A percentile compares a stretch with the other conserved stretches of the same genome.
These are phyloP conservation scores for Didymella keratinophila DNA, from an alignment of 2,329 filamentous ascomycete species.

Conservation along the genomic window DNA sequence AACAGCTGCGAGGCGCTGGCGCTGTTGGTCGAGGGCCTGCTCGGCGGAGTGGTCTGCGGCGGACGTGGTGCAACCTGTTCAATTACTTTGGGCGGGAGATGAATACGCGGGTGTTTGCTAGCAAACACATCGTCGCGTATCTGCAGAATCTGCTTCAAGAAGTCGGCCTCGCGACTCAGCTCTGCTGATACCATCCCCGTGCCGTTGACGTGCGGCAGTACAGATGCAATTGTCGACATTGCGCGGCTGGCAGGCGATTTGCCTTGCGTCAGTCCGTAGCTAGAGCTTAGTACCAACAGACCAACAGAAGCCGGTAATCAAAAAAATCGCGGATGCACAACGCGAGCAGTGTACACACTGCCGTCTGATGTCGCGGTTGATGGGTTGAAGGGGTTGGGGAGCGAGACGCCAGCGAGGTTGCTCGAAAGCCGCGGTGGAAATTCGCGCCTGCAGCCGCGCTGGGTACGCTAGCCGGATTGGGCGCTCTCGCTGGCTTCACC, in stretches of 20 bases:
- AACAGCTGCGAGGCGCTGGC: conserved; percentile 32
- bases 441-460: conserved; percentile 15
- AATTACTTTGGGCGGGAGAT: conserved; percentile 63
- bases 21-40: conserved; percentile 44
- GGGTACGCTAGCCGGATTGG: conserved; percentile 28
- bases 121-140: conserved; percentile 83
- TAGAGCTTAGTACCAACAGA: conserved; percentile 30
- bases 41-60: conserved; percentile 36
- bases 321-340: conserved; percentile 34
- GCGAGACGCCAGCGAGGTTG: conserved; percentile 24
- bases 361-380: conserved; percentile 31
- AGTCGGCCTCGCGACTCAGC: conserved; percentile 54
- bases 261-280: conserved; percentile 31
- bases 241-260: conserved; percentile 31
- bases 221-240: conserved; percentile 44
- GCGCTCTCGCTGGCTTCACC: conserved; percentile 17
- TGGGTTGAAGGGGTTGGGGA: conserved; percentile 33
- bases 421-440: conserved; percentile 19
- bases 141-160: conserved; percentile 79
- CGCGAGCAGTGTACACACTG: conserved; percentile 37
- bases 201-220: conserved; percentile 44
- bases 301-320: conserved; percentile 26
- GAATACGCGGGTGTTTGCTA: conserved; percentile 73
- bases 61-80: conserved; percentile 52
- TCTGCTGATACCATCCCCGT: conserved; percentile 48